Conservation (phyloP, 441 rosid genomes). For the Populus trichocarpa region DNA sequence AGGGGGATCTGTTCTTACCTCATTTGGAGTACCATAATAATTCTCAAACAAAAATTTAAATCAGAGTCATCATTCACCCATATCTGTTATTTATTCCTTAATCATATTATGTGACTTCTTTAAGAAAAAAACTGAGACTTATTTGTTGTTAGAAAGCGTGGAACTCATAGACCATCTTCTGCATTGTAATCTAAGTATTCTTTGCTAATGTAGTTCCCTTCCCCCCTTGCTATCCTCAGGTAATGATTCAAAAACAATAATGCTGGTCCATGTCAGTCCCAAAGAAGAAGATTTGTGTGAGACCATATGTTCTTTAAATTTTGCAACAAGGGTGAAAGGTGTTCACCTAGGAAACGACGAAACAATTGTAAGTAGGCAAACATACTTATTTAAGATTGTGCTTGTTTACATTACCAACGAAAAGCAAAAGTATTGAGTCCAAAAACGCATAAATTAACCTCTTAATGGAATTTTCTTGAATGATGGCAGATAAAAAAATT, state of each 20-base stretch:
- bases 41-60: background rate
- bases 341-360: constrained; percentile 53
- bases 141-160: background rate
- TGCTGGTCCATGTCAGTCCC: constrained; percentile 83
- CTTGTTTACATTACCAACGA: background rate
- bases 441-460: background rate
- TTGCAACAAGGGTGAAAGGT: constrained; percentile 64
- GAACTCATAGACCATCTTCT: background rate
- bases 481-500: background rate
- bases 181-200: too few species aligned
- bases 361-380: constrained; percentile 41
- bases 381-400: background rate
- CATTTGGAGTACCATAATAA: background rate
- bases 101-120: background rate
- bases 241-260: constrained; percentile 73
- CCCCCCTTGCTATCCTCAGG: constrained; percentile 29
- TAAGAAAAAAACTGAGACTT: background rate
- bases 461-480: background rate
- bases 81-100: background rate
- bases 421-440: background rate
- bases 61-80: background rate
- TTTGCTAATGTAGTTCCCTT: too few species aligned
- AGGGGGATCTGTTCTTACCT: background rate
- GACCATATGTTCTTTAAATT: constrained; percentile 73
- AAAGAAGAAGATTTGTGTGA: constrained; percentile 83